Conservation (phyloP, 305 asterid species). For the Fraxinus velutina region DNA sequence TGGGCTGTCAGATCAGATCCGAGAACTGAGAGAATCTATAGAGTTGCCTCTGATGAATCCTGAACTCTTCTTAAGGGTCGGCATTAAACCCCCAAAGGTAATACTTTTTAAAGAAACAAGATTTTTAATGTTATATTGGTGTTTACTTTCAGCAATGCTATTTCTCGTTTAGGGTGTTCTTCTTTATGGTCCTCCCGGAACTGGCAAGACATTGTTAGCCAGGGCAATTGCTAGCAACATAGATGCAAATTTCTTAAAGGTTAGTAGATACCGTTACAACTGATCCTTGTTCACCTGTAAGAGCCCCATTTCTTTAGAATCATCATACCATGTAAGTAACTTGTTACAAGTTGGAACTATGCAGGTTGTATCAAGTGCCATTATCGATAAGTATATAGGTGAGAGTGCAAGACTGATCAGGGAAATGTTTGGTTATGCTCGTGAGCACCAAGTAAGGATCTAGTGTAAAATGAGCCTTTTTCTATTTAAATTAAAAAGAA, state of each 20-base stretch:
- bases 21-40: slow-evolving; percentile 92
- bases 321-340: slow-evolving; percentile 11
- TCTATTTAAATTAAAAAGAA: neutral
- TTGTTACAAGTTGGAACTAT: slow-evolving; percentile 19
- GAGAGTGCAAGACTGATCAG: slow-evolving; percentile 96
- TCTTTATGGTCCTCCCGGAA: slow-evolving; percentile 97
- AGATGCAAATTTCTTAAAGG: slow-evolving; percentile 96
- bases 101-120: neutral
- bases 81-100: slow-evolving; percentile 96
- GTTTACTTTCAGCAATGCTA: slow-evolving; percentile 13
- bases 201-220: slow-evolving; percentile 95
- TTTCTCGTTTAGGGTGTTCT: slow-evolving; percentile 74
- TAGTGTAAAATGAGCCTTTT: neutral
- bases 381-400: slow-evolving; percentile 91
- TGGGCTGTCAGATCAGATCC: slow-evolving; percentile 90
- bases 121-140: neutral
- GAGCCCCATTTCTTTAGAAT: neutral
- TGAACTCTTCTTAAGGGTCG: slow-evolving; percentile 89
- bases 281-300: slow-evolving; percentile 3
- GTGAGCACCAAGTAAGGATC: slow-evolving; percentile 83
- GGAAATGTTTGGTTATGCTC: slow-evolving; percentile 97
- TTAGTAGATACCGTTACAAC: slow-evolving; percentile 8
- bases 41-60: slow-evolving; percentile 94
- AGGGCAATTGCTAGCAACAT: slow-evolving; percentile 97
- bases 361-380: slow-evolving; percentile 98